These are phyloP conservation scores for Stagonosporopsis vannaccii DNA, from an alignment of 2,329 filamentous ascomycete species.

Conservation along the genomic window DNA sequence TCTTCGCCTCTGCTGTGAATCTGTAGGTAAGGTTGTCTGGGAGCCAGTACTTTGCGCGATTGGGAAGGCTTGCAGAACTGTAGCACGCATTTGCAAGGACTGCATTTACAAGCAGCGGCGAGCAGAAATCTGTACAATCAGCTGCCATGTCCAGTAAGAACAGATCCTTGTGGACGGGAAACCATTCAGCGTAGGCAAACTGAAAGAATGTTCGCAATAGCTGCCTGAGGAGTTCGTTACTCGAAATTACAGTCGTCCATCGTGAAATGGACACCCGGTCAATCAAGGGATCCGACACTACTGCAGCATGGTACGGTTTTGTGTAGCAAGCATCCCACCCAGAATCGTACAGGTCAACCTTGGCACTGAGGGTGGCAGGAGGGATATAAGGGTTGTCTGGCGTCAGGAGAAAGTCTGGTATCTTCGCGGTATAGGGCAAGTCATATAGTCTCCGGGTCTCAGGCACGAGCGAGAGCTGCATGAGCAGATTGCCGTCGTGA, in stretches of 20 bases:
- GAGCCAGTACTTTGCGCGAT: constrained; percentile 16
- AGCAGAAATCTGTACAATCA: constrained; percentile 1
- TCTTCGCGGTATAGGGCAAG: constrained; percentile 18
- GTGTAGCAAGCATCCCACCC: background rate
- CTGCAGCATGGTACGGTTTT: constrained; percentile 7
- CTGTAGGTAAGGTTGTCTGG: constrained; percentile 19
- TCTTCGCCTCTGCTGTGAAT: constrained; percentile 21
- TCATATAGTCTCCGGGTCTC: constrained; percentile 24
- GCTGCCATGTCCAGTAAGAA: constrained; percentile 6
- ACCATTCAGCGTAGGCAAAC: constrained; percentile 2
- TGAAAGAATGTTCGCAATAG: constrained; percentile 5
- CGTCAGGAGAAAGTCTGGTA: background rate
- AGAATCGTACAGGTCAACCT: background rate
- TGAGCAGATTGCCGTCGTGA: constrained; percentile 18
- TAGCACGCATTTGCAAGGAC: constrained; percentile 7
- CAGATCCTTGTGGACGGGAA: constrained; percentile 3
- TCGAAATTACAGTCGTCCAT: constrained; percentile 2
- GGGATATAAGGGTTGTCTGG: constrained; percentile 1
- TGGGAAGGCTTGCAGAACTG: background rate
- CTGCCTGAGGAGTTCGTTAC: background rate
- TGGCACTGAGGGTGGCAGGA: background rate
- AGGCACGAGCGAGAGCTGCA: constrained; percentile 21
- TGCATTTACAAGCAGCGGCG: constrained; percentile 6
- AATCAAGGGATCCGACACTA: background rate
- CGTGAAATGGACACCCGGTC: background rate